Base-by-base conservation (phyloP, 495 filamentous ascomycete genomes). In the Aspergillus ellipticus region DNA sequence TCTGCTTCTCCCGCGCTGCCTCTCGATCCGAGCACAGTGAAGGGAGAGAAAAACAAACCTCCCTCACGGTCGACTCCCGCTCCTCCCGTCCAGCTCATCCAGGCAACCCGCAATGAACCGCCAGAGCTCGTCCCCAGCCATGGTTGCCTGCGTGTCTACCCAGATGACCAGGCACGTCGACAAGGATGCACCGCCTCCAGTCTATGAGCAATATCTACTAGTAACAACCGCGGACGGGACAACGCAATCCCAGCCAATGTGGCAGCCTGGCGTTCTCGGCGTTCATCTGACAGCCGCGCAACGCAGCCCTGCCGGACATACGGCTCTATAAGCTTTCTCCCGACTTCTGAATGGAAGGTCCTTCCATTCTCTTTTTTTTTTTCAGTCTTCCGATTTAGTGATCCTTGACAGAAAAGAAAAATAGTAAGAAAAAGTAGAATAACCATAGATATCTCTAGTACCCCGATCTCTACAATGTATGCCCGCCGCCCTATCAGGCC, bases 221-320 rank as follows among this genome's bases (percentile, higher is more conserved):
- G 35, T 5, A 39, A 39, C 35, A 39, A 13, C 11, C 2, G 35
- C 15, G 28, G 46, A 13, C 24, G 11, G 47, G 26, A 15, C 19
- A 33, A 39, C 35, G 35, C 35, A 39, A 39, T 39, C 13, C 35
- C 13, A 39, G 35, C 35, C 24, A 39, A 4, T 13, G n/a, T 39
- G 35, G 35, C 13, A 13, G 35, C 11, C 11, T 39, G 11, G 35
- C n/a, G 35, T 39, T n/a, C 3, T 39, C 35, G 11, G 31, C 31
- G 31, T 33, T 33, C 31, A 33, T 33, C 31, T 33, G 31, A 33
- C 31, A 33, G 31, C 2, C 31, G 13, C 9, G 31, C 31, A 33
- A 33, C 31, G 31, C 31, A 49, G 46, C 46, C 21, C 46, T 49
- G 46, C 26, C 46, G n/a, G n/a, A 6, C 46, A 28, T 22, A 49